These are phyloP conservation scores for Sporothrix sp. DNA, from an alignment of 2,329 filamentous ascomycete genomes.

Conservation along the genomic window DNA sequence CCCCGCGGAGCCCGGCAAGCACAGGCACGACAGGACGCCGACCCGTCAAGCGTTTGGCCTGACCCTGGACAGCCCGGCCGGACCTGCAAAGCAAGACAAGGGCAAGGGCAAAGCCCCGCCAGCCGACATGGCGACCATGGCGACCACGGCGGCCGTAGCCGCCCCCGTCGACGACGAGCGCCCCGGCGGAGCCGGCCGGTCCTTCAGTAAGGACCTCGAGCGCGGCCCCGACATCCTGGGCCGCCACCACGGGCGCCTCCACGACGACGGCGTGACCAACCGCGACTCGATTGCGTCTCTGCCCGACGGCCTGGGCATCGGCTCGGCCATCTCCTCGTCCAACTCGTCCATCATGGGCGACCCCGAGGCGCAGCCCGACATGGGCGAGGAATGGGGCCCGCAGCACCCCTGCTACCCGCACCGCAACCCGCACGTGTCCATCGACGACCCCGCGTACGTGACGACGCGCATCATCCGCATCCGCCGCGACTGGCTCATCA, in stretches of 20 bases:
- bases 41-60: slow-evolving; percentile 14
- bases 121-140: slow-evolving; percentile 26
- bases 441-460: slow-evolving; percentile 62
- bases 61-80: slow-evolving; percentile 14
- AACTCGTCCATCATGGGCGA: slow-evolving; percentile 55
- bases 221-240: slow-evolving; percentile 38
- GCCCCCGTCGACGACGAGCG: slow-evolving; percentile 27
- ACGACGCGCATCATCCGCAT: slow-evolving; percentile 86
- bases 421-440: slow-evolving; percentile 78
- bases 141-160: slow-evolving; percentile 30
- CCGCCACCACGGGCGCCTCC: neutral
- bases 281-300: slow-evolving; percentile 39
- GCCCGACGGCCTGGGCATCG: slow-evolving; percentile 44
- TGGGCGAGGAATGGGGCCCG: slow-evolving; percentile 81
- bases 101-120: slow-evolving; percentile 33
- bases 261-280: slow-evolving; percentile 17
- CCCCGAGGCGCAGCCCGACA: slow-evolving; percentile 51
- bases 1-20: neutral
- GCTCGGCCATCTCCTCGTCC: slow-evolving; percentile 45
- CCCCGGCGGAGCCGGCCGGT: slow-evolving; percentile 21
- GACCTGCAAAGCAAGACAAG: slow-evolving; percentile 28
- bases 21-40: too few species aligned
- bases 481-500: slow-evolving; percentile 79
- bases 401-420: slow-evolving; percentile 92
- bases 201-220: slow-evolving; percentile 44